Conservation (phyloP, 352 stramenopile genomes). For the Bremia lactucae region DNA sequence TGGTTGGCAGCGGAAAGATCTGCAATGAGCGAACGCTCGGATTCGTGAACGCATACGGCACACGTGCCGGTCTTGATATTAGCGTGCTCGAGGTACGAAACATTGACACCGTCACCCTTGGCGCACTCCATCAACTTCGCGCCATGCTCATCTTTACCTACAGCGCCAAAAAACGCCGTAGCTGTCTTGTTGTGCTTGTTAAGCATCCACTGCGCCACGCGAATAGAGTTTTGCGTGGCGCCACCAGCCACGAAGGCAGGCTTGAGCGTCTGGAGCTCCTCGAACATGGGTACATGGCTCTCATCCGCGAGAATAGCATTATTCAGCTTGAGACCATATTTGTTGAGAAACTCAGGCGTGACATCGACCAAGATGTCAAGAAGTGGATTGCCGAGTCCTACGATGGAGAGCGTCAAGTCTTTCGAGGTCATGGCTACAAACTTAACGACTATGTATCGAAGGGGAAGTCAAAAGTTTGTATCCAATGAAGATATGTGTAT, state of each 20-base stretch:
- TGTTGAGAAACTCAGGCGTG: slow-evolving; percentile 88
- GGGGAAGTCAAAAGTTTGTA: too few relatives aligned
- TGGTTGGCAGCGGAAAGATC: slow-evolving; percentile 98
- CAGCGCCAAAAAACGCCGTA: slow-evolving; percentile 94
- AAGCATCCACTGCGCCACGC: slow-evolving; percentile 99
- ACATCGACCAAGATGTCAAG: slow-evolving; percentile 97
- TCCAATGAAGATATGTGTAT: too few relatives aligned
- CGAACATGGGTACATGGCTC: slow-evolving; percentile 95
- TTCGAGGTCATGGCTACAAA: slow-evolving; percentile 17
- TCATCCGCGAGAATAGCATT: slow-evolving; percentile 98
- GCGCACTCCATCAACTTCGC: slow-evolving; percentile 90
- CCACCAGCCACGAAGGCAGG: slow-evolving; percentile 96
- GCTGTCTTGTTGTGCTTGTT: slow-evolving; percentile 69
- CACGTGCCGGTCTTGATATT: slow-evolving; percentile 93
- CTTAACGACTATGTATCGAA: too few relatives aligned
- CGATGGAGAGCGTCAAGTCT: slow-evolving; percentile 62
- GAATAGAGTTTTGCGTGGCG: slow-evolving; percentile 98
- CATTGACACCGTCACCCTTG: slow-evolving; percentile 89
- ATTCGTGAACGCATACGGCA: slow-evolving; percentile 93
- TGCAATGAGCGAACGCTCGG: slow-evolving; percentile 93
- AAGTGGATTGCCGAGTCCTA: slow-evolving; percentile 98
- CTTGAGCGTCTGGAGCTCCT: slow-evolving; percentile 87
- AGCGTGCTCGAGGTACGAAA: slow-evolving; percentile 95
- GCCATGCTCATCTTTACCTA: slow-evolving; percentile 93
- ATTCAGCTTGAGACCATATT: slow-evolving; percentile 93